Evolutionary conservation across 495 filamentous ascomycete species (phyloP).

Genomic region (Margaritispora aquatica): DNA sequence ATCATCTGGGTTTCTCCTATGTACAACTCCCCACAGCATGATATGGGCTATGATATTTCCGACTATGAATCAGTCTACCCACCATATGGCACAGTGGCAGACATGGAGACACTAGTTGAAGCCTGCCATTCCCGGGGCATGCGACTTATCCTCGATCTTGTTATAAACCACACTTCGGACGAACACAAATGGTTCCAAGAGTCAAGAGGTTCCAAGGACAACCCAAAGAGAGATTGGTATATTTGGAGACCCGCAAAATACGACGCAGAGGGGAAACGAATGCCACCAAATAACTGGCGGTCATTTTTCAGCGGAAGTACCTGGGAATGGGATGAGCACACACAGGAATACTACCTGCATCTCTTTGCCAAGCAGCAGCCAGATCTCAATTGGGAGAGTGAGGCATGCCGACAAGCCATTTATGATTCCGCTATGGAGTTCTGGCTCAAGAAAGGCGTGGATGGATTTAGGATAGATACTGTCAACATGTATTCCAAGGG

Average conservation of each 20-base stretch:
- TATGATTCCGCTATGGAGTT: constrained; percentile 60
- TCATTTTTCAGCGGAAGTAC: constrained; percentile 46
- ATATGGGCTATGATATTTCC: constrained; percentile 61
- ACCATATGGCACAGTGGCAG: constrained; percentile 55
- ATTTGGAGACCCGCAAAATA: constrained; percentile 61
- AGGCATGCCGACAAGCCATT: constrained; percentile 53
- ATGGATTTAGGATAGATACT: constrained; percentile 57
- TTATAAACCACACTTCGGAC: constrained; percentile 71
- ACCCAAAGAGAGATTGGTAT: constrained; percentile 66
- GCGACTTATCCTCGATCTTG: constrained; percentile 66
- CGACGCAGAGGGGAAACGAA: constrained; percentile 48
- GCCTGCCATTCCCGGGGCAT: constrained; percentile 51
- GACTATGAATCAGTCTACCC: constrained; percentile 59
- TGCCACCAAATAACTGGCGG: constrained; percentile 69
- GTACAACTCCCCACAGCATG: constrained; percentile 57
- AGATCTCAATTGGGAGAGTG: constrained; percentile 72
- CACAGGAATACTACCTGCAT: constrained; percentile 65
- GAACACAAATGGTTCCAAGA: constrained; percentile 72
- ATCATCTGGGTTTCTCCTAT: constrained; percentile 64
- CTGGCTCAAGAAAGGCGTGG: constrained; percentile 62
- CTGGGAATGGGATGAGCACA: constrained; percentile 61
- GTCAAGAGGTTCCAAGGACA: constrained; percentile 54
- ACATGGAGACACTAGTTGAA: constrained; percentile 55
- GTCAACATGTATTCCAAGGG: constrained; percentile 51
- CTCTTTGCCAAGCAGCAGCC: constrained; percentile 60